A percentile compares a stretch with the other conserved stretches of the same genome.
These are phyloP conservation scores for Rhododendron henanense DNA, from an alignment of 148 eudicot species.

Conservation along the genomic window DNA sequence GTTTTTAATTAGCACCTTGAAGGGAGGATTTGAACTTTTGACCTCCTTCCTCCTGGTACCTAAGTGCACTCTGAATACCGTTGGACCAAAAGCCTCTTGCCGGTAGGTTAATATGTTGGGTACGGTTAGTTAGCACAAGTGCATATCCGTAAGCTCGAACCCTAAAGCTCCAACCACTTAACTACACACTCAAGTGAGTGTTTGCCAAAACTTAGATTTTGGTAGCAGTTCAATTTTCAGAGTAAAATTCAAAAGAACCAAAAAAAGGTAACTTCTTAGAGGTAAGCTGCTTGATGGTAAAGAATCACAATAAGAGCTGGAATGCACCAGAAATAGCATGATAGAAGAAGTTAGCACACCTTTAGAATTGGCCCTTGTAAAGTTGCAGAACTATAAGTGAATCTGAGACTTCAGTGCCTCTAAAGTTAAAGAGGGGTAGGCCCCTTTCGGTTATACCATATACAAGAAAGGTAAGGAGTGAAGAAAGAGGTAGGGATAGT, in stretches of 20 bases:
- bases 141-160: background rate
- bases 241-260: background rate
- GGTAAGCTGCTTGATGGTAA: background rate
- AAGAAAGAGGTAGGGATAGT: background rate
- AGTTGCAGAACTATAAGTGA: background rate
- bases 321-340: constrained; percentile 1
- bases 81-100: no score
- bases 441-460: background rate
- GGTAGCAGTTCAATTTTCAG: background rate
- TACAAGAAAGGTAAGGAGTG: background rate
- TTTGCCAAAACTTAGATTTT: background rate
- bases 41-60: no score
- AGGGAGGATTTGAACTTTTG: no score
- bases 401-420: background rate
- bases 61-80: no score
- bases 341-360: background rate
- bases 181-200: background rate
- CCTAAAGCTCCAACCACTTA: background rate
- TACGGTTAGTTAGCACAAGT: background rate
- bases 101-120: background rate
- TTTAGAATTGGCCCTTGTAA: background rate
- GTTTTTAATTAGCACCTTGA: no score
- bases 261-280: no score
- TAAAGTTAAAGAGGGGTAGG: background rate
- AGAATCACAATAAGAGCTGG: background rate